phyloP scores from a whole-genome alignment of 2,329 filamentous ascomycete species.

The Xylariomycetidae sp. region DNA sequence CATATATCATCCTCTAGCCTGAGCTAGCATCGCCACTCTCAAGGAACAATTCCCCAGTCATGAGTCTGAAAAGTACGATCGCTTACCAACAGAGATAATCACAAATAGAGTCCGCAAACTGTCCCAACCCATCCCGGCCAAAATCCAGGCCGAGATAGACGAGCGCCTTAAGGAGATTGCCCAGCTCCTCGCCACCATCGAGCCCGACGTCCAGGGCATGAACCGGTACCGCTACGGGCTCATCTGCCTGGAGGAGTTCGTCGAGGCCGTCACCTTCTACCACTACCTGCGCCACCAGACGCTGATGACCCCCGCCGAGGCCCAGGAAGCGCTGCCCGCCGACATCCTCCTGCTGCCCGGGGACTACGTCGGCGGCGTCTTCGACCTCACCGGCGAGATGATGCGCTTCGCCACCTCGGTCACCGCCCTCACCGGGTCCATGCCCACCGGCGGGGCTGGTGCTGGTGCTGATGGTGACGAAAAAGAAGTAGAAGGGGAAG shows the following conservation, averaged over 20 bases:
- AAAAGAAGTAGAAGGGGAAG: conserved; percentile 16
- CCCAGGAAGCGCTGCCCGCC: conserved; percentile 40
- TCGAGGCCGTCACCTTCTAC: conserved; percentile 84
- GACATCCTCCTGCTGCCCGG: conserved; percentile 66
- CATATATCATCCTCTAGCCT: too few relatives aligned
- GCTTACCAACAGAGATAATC: too few relatives aligned
- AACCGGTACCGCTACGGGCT: conserved; percentile 85
- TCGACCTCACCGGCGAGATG: conserved; percentile 91
- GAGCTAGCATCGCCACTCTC: too few relatives aligned
- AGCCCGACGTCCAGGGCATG: conserved; percentile 69
- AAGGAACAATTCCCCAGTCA: too few relatives aligned
- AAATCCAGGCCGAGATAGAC: conserved; percentile 66
- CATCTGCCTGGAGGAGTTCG: conserved; percentile 86
- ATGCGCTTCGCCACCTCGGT: conserved; percentile 94
- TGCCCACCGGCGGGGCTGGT: conserved; percentile 36
- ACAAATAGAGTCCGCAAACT: conserved; percentile 60
- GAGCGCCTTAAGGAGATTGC: conserved; percentile 67
- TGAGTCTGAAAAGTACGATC: too few relatives aligned
- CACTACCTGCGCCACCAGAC: conserved; percentile 79
- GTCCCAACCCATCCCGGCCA: conserved; percentile 58
- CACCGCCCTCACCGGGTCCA: conserved; percentile 67
- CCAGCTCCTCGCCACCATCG: conserved; percentile 62
- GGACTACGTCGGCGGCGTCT: conserved; percentile 87
- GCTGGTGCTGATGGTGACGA: conserved; percentile 13
- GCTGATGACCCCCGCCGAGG: conserved; percentile 65